phyloP scores from a whole-genome alignment of 805 yeast genomes.

The Yamadazyma endophytica region DNA sequence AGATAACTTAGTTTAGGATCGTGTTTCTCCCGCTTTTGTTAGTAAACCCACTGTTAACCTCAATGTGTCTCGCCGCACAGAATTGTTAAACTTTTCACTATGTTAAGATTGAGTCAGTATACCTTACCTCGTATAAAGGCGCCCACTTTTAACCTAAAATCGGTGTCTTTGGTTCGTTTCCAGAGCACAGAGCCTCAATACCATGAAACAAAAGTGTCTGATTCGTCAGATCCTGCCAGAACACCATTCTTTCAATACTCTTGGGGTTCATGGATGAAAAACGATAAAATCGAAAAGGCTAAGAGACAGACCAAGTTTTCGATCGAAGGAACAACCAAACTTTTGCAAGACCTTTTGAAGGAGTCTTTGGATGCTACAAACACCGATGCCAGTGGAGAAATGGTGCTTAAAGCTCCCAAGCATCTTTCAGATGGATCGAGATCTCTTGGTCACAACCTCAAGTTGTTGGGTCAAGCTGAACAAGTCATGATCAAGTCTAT shows the following conservation, averaged over 20 bases:
- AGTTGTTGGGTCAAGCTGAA: conserved; percentile 40
- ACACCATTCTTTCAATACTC: conserved; percentile 77
- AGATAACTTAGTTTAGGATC: no score
- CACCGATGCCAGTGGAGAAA: conserved; percentile 18
- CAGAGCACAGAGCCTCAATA: conserved; percentile 24
- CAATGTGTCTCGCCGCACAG: no score
- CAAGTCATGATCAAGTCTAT: conserved; percentile 59
- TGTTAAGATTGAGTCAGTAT: no score
- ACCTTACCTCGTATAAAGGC: no score
- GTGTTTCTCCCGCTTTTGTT: no score
- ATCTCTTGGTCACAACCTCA: conserved; percentile 47
- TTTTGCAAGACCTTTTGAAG: conserved; percentile 44
- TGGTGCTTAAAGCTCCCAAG: conserved; percentile 23
- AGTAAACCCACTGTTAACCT: no score
- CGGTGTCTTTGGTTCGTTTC: no score
- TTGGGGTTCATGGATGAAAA: conserved; percentile 93
- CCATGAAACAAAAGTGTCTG: conserved; percentile 52
- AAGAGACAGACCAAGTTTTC: conserved; percentile 79
- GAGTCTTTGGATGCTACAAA: conserved; percentile 23
- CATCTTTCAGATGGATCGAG: conserved; percentile 42
- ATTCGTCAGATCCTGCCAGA: conserved; percentile 63
- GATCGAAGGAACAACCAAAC: conserved; percentile 64
- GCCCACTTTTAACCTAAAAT: no score
- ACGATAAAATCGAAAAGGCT: conserved; percentile 70
- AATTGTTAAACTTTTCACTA: no score